Evolutionary conservation across 495 filamentous ascomycete genomes (phyloP).

Genomic region (Penicillium egyptiacum): DNA sequence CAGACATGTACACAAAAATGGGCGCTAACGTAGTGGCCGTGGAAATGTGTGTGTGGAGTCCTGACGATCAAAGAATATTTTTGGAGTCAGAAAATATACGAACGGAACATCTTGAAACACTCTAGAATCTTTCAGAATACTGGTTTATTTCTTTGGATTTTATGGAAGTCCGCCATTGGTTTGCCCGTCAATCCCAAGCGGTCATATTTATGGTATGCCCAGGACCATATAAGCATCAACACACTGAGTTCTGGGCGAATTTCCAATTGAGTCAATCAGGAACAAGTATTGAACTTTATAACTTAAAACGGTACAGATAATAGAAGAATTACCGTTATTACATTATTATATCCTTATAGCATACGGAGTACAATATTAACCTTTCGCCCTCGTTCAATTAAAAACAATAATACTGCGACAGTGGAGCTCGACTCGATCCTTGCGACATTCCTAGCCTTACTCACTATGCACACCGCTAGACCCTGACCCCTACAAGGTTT

Average conservation of each 20-base stretch:
- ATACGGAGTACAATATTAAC: neutral
- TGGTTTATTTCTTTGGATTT: conserved; percentile 2
- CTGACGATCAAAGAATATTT: neutral
- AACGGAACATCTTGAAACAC: neutral
- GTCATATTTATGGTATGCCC: neutral
- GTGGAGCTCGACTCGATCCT: neutral
- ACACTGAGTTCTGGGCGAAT: neutral
- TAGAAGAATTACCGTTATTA: neutral
- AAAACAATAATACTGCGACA: neutral
- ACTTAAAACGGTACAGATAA: neutral
- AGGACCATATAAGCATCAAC: neutral
- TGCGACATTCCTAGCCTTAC: neutral
- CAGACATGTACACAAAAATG: neutral
- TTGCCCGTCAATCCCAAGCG: neutral
- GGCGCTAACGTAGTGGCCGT: conserved; percentile 9
- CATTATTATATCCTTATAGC: neutral
- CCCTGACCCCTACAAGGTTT: too few species aligned
- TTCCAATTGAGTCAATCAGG: conserved; percentile 4
- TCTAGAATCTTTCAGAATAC: neutral
- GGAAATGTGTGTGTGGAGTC: conserved; percentile 2
- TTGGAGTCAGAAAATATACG: too few species aligned
- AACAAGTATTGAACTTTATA: neutral
- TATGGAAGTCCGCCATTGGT: conserved; percentile 3
- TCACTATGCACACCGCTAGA: conserved; percentile 3
- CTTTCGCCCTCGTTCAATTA: neutral